Conservation (phyloP, 2,329 filamentous ascomycete species). For the Bimuria novae-zelandiae region DNA sequence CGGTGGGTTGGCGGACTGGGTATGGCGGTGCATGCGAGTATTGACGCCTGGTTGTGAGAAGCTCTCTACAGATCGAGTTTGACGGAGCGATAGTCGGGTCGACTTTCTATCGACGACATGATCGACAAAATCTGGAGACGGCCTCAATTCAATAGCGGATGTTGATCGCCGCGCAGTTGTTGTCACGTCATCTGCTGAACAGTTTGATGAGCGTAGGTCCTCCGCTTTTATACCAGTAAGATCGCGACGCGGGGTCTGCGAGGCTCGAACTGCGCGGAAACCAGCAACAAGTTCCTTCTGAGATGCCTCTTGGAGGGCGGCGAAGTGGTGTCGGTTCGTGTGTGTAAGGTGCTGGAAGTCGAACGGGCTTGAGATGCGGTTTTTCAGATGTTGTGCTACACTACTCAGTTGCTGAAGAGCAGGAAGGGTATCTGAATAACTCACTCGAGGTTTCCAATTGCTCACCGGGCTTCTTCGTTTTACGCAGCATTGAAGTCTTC, state of each 20-base stretch:
- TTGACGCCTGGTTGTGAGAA: constrained; percentile 59
- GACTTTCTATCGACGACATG: constrained; percentile 8
- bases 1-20: constrained; percentile 48
- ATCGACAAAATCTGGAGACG: constrained; percentile 20
- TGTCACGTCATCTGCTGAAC: constrained; percentile 32
- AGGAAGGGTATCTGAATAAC: constrained; percentile 12
- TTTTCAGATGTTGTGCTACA: constrained; percentile 32
- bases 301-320: constrained; percentile 56
- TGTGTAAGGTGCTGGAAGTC: constrained; percentile 69
- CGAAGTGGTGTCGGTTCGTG: constrained; percentile 60
- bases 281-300: constrained; percentile 58
- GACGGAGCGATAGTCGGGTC: constrained; percentile 28
- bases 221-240: constrained; percentile 60
- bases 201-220: constrained; percentile 45
- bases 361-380: constrained; percentile 63
- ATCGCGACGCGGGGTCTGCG: constrained; percentile 55
- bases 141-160: constrained; percentile 22
- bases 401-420: constrained; percentile 13
- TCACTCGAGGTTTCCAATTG: constrained; percentile 32
- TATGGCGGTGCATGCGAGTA: constrained; percentile 44
- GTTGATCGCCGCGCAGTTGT: constrained; percentile 21
- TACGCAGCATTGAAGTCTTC: constrained; percentile 41
- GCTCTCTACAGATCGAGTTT: constrained; percentile 53
- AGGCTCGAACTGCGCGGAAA: constrained; percentile 59
- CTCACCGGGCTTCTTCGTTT: constrained; percentile 28